Base-by-base conservation (phyloP, 164 flowering plant genomes). In the Magnolia officinalis region DNA sequence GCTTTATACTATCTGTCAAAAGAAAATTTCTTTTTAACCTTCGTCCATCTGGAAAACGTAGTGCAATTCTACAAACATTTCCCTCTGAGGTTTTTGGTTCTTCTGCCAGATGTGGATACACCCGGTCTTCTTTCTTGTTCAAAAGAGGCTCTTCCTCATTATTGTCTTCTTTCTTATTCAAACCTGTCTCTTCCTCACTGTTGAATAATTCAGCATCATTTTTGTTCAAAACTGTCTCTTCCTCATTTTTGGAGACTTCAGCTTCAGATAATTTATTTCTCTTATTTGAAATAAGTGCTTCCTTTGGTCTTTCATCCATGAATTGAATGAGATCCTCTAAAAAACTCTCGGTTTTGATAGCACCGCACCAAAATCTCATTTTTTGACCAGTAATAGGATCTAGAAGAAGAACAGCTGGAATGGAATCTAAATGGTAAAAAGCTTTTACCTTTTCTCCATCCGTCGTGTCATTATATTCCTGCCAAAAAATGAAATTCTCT, bases 371-470 rank as follows among this genome's bases (percentile, higher is more conserved):
- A 26, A 87, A 88, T 6, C 88, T 89, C 93, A 93, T 90, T 77
- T 89, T 95, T 76, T 92, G 94, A 52, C 99, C 99, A 0, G 99
- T 95, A 52, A 92, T 85, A 50, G 99, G 99, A 71, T 95, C 98
- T 78, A 95, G 84, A 23, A 95, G 87, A 61, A 95, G 89, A 72
- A 91, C 84, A 49, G 84, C 95, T 67, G 99, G 98, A 74, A 86
- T 80, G 29, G 89, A 84, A 20, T 87, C 90, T 81, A 92, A 52
- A 75, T 88, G 88, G 87, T 95, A 95, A 75, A 90, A 95, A 21
- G 92, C 91, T 86, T 95, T 88, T 9, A 95, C 97, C 76, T 95
- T 95, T 81, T 79, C 86, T 52, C 99, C 99, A 82, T 95, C 98
- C 73, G 86, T 89, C 26, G 92, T 85, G 79, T 92, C 98, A 77